Percentiles rank a stretch among this genome's conserved stretches.
These are phyloP conservation scores for Herpetospermum pedunculosum DNA, from an alignment of 306 rosid genomes.

Conservation along the genomic window DNA sequence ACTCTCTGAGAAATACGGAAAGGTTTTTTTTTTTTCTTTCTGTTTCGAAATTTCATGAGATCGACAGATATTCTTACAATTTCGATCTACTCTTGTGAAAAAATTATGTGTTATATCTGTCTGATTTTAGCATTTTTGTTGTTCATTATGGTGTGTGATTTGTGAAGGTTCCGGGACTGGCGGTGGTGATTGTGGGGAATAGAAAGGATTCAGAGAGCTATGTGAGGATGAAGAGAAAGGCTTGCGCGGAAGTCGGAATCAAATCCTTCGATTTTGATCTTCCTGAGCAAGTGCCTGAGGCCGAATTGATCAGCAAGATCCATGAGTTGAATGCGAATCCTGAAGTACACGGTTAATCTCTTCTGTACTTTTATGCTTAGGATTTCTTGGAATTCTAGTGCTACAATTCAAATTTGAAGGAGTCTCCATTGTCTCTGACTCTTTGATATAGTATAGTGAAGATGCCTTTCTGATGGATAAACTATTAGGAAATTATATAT, in stretches of 20 bases:
- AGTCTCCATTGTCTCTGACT: not conserved
- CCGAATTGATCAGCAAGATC: constrained; percentile 47
- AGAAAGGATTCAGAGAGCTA: constrained; percentile 84
- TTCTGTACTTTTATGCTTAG: not conserved
- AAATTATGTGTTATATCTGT: not conserved
- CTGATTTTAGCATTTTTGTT: not conserved
- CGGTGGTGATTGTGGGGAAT: constrained; percentile 80
- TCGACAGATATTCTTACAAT: not conserved
- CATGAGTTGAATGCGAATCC: constrained; percentile 55
- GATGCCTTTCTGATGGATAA: not conserved
- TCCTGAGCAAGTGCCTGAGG: constrained; percentile 54
- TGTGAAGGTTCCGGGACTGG: constrained; percentile 74
- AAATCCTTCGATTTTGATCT: constrained; percentile 67
- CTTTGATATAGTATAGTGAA: not conserved
- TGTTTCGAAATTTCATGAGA: not conserved
- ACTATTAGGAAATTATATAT: no score
- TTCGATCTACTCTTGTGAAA: not conserved
- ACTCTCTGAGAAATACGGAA: constrained; percentile 58
- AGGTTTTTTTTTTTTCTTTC: no score
- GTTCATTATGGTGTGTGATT: constrained; percentile 1
- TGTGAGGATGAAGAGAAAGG: constrained; percentile 77
- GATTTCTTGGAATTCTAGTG: not conserved
- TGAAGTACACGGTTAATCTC: constrained; percentile 60
- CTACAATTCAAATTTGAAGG: not conserved
- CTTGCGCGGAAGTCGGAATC: constrained; percentile 81